Percentiles rank a stretch among this genome's conserved stretches.
These are phyloP conservation scores for Gossypium schwendimanii DNA, from an alignment of 441 rosid genomes.

Conservation along the genomic window DNA sequence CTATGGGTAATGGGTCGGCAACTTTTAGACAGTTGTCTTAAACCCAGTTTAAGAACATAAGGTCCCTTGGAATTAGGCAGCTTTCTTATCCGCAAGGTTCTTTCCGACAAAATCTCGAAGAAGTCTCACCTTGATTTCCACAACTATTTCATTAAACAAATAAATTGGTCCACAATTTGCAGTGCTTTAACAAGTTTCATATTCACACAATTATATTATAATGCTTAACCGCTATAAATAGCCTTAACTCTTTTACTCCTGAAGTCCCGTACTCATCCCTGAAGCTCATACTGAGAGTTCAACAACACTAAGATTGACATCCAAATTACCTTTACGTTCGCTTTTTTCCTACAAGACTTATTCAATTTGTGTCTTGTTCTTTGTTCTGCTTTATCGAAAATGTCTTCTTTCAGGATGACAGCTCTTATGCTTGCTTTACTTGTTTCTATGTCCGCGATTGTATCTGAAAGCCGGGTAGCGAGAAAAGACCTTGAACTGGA, in stretches of 20 bases:
- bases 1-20: not conserved
- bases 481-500: too few species aligned
- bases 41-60: not conserved
- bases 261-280: not conserved
- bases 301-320: not conserved
- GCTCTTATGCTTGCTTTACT: conserved; percentile 27
- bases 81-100: not conserved
- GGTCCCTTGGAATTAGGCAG: not conserved
- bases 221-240: not conserved
- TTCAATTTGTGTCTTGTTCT: not conserved
- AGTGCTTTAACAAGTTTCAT: not conserved
- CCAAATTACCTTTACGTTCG: not conserved
- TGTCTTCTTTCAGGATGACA: not conserved
- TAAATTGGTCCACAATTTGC: not conserved
- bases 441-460: conserved; percentile 24
- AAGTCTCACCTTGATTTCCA: not conserved
- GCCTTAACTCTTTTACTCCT: not conserved
- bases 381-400: not conserved
- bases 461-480: conserved; percentile 26
- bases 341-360: not conserved
- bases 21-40: not conserved
- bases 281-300: not conserved
- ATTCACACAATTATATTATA: not conserved
- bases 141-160: not conserved
- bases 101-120: not conserved